Percentiles rank a stretch among this genome's conserved stretches.
Evolutionary conservation across 1,284 basidiomycete genomes (phyloP).

Genomic region (Mrakiaceae sp.): DNA sequence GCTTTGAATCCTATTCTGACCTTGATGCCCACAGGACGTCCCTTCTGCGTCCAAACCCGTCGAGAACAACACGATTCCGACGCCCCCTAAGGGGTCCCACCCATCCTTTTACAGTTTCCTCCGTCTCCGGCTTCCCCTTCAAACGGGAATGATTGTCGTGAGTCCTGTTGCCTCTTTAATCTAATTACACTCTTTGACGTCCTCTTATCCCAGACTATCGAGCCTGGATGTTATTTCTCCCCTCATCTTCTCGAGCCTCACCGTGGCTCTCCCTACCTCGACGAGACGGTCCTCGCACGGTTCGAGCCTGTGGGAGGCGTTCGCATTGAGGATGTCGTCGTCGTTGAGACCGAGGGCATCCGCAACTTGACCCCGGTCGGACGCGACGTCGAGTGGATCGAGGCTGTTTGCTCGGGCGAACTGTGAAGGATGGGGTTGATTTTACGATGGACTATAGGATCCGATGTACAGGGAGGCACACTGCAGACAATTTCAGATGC

Average conservation of each 20-base stretch:
- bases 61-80: slow-evolving; percentile 20
- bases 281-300: slow-evolving; percentile 54
- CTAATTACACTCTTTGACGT: neutral
- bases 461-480: too few species aligned
- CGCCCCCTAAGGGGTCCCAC: slow-evolving; percentile 40
- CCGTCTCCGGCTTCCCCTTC: slow-evolving; percentile 57
- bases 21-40: slow-evolving; percentile 41
- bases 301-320: slow-evolving; percentile 77
- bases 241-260: slow-evolving; percentile 57
- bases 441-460: neutral
- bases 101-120: slow-evolving; percentile 57
- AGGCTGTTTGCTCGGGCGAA: slow-evolving; percentile 57
- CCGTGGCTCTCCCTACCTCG: slow-evolving; percentile 55
- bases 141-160: slow-evolving; percentile 70
- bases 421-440: neutral
- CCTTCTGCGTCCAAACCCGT: slow-evolving; percentile 58
- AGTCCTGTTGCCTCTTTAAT: slow-evolving; percentile 28
- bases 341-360: slow-evolving; percentile 53
- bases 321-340: slow-evolving; percentile 76
- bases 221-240: slow-evolving; percentile 80
- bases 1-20: slow-evolving; percentile 16
- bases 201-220: slow-evolving; percentile 37
- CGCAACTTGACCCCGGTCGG: slow-evolving; percentile 70
- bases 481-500: too few species aligned
- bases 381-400: slow-evolving; percentile 66